Evolutionary conservation across 306 rosid genomes (phyloP).

Genomic region (Cucurbita moschata): DNA sequence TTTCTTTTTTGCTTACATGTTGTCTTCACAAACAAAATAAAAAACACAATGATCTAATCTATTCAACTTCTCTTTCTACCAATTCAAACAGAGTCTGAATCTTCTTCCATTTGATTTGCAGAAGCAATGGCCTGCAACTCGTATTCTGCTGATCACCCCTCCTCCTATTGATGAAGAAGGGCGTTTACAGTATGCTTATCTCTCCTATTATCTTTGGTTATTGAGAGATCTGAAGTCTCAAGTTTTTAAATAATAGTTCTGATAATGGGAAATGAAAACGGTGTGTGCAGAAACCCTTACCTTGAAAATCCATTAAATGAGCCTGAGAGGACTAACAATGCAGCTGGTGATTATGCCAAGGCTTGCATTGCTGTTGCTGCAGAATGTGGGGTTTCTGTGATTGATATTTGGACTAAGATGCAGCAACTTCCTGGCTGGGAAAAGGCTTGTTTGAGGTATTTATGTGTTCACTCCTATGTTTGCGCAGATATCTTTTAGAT

Average conservation of each 20-base stretch:
- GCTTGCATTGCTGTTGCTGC: conserved; percentile 49
- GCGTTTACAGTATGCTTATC: conserved; percentile 37
- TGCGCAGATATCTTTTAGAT: not conserved
- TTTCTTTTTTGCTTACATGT: not conserved
- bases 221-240: not conserved
- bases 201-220: not conserved
- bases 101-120: conserved; percentile 16
- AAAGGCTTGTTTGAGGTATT: conserved; percentile 41
- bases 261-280: not conserved
- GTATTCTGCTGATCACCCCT: conserved; percentile 56
- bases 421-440: conserved; percentile 49
- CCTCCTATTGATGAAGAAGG: conserved; percentile 81
- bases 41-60: not conserved
- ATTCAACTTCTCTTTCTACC: not conserved
- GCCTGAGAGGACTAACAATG: conserved; percentile 82
- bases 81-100: not conserved
- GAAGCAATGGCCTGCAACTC: conserved; percentile 63
- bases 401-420: conserved; percentile 80
- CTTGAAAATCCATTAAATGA: conserved; percentile 35
- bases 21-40: not conserved
- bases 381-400: conserved; percentile 38
- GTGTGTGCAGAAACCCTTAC: conserved; percentile 35
- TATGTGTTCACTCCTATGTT: not conserved
- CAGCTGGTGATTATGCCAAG: conserved; percentile 62
- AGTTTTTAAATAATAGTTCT: not conserved